A percentile compares a stretch with the other conserved stretches of the same genome.
Conservation (phyloP, 1,284 basidiomycete species). For the Ustilago curta region DNA sequence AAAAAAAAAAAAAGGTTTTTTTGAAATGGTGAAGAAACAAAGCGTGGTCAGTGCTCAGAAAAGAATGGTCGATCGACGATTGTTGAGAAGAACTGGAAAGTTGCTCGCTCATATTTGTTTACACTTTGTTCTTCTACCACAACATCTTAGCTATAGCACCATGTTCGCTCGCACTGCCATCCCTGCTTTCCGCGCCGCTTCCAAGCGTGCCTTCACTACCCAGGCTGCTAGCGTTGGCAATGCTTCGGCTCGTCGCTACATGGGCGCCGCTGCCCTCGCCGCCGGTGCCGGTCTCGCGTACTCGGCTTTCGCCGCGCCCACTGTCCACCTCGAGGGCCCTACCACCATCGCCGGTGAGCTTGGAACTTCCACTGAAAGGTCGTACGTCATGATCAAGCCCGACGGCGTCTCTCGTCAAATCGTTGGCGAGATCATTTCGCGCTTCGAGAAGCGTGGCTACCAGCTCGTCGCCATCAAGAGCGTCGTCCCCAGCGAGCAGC, state of each 20-base stretch:
- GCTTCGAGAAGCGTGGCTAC: constrained; percentile 62
- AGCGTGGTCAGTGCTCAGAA: constrained; percentile 32
- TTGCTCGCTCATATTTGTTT: not conserved
- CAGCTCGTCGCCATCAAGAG: constrained; percentile 40
- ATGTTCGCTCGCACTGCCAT: constrained; percentile 53
- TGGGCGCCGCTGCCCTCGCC: constrained; percentile 48
- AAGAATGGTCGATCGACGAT: constrained; percentile 7
- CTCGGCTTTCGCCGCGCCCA: constrained; percentile 38
- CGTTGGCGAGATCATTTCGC: constrained; percentile 63
- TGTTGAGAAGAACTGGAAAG: constrained; percentile 11
- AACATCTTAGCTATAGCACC: constrained; percentile 8
- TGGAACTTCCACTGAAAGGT: constrained; percentile 70
- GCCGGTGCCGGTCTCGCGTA: constrained; percentile 50
- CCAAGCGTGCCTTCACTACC: constrained; percentile 52
- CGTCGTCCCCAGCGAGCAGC: constrained; percentile 38
- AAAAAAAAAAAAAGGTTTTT: no score
- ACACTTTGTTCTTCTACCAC: constrained; percentile 10
- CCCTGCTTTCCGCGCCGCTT: constrained; percentile 46
- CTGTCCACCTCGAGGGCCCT: constrained; percentile 68
- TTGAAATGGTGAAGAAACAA: no score
- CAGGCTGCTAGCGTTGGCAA: constrained; percentile 37
- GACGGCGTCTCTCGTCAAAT: constrained; percentile 64
- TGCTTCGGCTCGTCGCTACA: constrained; percentile 41
- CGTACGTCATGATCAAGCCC: constrained; percentile 71
- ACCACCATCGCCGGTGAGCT: constrained; percentile 72